These are phyloP conservation scores for Tephrocybe rancida DNA, from an alignment of 768 basidiomycete species.

Conservation along the genomic window DNA sequence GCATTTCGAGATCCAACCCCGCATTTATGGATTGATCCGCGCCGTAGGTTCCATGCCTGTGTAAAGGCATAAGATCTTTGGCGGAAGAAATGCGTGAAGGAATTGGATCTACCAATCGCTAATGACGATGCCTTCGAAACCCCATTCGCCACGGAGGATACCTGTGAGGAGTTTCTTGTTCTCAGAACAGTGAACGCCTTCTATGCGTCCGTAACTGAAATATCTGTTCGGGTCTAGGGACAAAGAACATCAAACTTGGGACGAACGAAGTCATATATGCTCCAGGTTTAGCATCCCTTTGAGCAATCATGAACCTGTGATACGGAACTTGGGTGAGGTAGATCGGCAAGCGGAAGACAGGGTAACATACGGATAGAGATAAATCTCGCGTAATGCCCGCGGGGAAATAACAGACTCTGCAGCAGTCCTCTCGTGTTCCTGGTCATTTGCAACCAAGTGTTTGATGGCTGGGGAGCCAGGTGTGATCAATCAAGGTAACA, in stretches of 20 bases:
- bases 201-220: constrained; percentile 69
- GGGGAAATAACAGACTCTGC: constrained; percentile 66
- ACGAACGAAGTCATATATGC: constrained; percentile 69
- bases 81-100: neutral
- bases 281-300: constrained; percentile 60
- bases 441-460: constrained; percentile 75
- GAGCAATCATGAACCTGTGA: constrained; percentile 68
- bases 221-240: neutral
- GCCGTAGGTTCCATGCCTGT: constrained; percentile 73
- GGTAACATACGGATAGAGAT: constrained; percentile 62
- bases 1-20: constrained; percentile 80
- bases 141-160: constrained; percentile 77
- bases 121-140: constrained; percentile 69
- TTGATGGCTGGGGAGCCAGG: constrained; percentile 54
- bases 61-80: neutral
- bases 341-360: neutral
- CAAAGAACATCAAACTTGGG: constrained; percentile 1
- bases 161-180: constrained; percentile 59
- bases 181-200: constrained; percentile 73
- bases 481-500: neutral
- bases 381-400: constrained; percentile 70
- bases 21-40: constrained; percentile 71
- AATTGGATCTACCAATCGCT: constrained; percentile 65
- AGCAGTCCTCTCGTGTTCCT: constrained; percentile 70
- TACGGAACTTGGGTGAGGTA: neutral